phyloP scores from a whole-genome alignment of 139 green algal genomes.

The Closterium sp. region DNA sequence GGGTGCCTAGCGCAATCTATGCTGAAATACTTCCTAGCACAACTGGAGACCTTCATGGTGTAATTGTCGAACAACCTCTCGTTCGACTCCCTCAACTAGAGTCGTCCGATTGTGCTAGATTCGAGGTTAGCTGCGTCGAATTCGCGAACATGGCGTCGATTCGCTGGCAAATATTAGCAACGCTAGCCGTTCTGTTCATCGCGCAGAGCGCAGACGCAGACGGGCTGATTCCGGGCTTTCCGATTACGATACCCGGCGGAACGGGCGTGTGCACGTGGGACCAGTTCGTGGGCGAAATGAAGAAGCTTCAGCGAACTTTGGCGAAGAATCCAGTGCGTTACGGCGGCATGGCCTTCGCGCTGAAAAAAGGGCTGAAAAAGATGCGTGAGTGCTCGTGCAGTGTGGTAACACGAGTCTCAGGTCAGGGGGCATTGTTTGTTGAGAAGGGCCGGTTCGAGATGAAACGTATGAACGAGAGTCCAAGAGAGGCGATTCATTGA shows the following conservation, averaged over 20 bases:
- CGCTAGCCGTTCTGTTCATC: neutral
- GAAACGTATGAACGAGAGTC: no score
- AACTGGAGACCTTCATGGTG: no score
- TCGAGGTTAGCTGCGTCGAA: no score
- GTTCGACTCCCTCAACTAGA: no score
- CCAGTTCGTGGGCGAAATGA: neutral
- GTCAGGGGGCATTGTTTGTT: no score
- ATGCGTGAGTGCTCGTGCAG: neutral
- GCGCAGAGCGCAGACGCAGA: neutral
- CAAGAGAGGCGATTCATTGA: no score
- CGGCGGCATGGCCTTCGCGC: neutral
- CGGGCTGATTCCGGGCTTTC: neutral
- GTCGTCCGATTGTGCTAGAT: no score
- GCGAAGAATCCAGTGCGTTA: neutral
- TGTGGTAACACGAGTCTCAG: no score
- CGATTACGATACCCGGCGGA: neutral
- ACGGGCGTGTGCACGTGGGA: neutral
- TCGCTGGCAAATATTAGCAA: neutral
- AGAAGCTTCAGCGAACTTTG: neutral
- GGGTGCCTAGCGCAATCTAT: no score
- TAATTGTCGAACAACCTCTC: no score
- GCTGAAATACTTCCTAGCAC: no score
- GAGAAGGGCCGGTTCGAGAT: no score
- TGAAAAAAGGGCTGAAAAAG: neutral
- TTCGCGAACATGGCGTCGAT: neutral